Evolutionary conservation across 495 filamentous ascomycete genomes (phyloP).

Genomic region (Evernia prunastri): DNA sequence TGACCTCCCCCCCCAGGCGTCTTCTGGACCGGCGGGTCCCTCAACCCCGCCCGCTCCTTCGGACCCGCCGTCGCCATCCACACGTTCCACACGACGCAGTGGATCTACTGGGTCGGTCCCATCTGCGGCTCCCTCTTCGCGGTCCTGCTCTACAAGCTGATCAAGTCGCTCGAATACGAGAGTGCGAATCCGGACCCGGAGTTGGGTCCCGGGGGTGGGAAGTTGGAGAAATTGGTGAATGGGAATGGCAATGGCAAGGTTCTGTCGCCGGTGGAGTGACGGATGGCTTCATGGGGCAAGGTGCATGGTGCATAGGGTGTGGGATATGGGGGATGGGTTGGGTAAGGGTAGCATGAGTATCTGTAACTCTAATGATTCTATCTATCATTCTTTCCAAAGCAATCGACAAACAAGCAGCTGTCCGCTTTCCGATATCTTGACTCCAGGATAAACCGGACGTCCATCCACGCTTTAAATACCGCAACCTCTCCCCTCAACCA

Average conservation of each 20-base stretch:
- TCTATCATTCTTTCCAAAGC: too few species aligned
- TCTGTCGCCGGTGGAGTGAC: background rate
- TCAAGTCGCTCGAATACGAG: conserved; percentile 66
- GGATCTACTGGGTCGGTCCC: conserved; percentile 62
- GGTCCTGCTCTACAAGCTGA: conserved; percentile 57
- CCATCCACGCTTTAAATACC: too few species aligned
- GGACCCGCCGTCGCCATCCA: conserved; percentile 33
- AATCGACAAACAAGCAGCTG: too few species aligned
- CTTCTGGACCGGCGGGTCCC: conserved; percentile 53
- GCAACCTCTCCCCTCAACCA: too few species aligned
- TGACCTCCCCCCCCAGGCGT: conserved; percentile 35
- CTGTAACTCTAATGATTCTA: too few species aligned
- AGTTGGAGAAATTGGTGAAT: background rate
- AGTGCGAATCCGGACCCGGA: conserved; percentile 74
- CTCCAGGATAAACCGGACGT: too few species aligned
- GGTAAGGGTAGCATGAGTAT: too few species aligned
- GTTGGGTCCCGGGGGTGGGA: conserved; percentile 6
- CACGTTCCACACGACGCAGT: conserved; percentile 29
- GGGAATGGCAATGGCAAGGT: background rate
- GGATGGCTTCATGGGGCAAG: too few species aligned
- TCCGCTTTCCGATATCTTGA: too few species aligned
- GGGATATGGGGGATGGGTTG: too few species aligned
- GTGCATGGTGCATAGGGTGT: too few species aligned
- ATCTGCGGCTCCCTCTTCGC: conserved; percentile 59
- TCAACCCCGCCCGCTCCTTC: conserved; percentile 45